A percentile compares a stretch with the other conserved stretches of the same genome.
These are phyloP conservation scores for Rhodamnia rubescens DNA, from an alignment of 345 rosid species.

Conservation along the genomic window DNA sequence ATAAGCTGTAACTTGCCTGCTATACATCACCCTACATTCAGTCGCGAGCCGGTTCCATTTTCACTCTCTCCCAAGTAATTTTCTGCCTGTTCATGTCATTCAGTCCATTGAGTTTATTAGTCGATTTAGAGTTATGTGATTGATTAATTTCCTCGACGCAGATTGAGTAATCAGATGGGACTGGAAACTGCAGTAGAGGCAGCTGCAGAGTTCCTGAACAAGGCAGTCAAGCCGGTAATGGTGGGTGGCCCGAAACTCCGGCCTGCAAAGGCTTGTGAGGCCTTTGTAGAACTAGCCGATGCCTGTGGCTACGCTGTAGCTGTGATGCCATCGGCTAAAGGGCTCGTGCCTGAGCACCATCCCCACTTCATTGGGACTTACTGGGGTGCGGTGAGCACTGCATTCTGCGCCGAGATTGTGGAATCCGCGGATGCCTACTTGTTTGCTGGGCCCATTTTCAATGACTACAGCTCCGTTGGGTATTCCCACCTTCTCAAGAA, in stretches of 20 bases:
- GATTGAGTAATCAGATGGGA: constrained; percentile 50
- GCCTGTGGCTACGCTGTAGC: constrained; percentile 51
- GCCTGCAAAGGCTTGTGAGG: constrained; percentile 38
- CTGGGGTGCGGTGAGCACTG: constrained; percentile 77
- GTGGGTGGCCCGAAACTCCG: constrained; percentile 68
- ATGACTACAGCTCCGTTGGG: constrained; percentile 75
- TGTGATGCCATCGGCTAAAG: constrained; percentile 73
- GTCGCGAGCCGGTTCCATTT: constrained; percentile 59
- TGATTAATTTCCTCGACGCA: not conserved
- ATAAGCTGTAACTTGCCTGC: constrained; percentile 59
- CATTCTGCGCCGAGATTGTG: constrained; percentile 74
- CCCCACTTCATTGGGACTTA: constrained; percentile 71
- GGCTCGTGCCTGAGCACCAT: constrained; percentile 62
- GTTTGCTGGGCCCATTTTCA: constrained; percentile 78
- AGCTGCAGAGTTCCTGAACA: constrained; percentile 63
- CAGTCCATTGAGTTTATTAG: not conserved
- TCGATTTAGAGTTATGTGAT: not conserved
- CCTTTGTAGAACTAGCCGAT: constrained; percentile 58
- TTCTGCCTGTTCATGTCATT: not conserved
- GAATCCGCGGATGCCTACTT: constrained; percentile 79
- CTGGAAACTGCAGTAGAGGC: constrained; percentile 69
- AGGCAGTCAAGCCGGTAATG: constrained; percentile 68
- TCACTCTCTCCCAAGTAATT: constrained; percentile 43
- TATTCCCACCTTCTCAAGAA: constrained; percentile 76
- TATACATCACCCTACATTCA: constrained; percentile 62